These are phyloP conservation scores for Cryptococcus jaspeensis DNA, from an alignment of 1,284 basidiomycete genomes.

Conservation along the genomic window DNA sequence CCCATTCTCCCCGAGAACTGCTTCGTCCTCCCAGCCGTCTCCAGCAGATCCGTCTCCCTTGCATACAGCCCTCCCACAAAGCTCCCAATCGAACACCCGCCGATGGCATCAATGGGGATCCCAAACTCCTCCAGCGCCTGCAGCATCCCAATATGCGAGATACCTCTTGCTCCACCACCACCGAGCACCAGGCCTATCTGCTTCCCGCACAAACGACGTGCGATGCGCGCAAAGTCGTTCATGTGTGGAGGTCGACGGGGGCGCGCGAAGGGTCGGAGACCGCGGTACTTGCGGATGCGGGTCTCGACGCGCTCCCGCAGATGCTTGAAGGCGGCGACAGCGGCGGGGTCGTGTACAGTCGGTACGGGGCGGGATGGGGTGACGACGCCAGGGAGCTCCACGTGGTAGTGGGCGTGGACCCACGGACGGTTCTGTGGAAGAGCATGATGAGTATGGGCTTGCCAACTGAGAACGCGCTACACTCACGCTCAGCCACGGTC, in stretches of 20 bases:
- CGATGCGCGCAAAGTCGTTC: constrained; percentile 91
- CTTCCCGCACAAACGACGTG: constrained; percentile 85
- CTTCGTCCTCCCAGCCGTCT: constrained; percentile 71
- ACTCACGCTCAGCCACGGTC: constrained; percentile 89
- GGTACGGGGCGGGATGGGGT: constrained; percentile 59
- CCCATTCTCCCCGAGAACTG: constrained; percentile 80
- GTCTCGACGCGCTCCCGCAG: constrained; percentile 87
- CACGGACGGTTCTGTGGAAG: constrained; percentile 75
- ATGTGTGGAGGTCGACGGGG: constrained; percentile 75
- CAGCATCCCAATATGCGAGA: constrained; percentile 87
- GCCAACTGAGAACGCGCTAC: background rate
- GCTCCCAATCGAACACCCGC: constrained; percentile 83
- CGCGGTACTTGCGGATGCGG: constrained; percentile 81
- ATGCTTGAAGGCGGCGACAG: constrained; percentile 71
- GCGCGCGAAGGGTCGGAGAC: constrained; percentile 63
- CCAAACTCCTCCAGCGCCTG: constrained; percentile 87
- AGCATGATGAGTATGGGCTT: too few species aligned
- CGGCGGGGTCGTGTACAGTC: constrained; percentile 75
- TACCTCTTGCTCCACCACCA: constrained; percentile 91
- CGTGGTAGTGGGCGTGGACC: constrained; percentile 58
- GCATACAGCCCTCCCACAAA: constrained; percentile 97
- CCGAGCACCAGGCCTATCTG: constrained; percentile 93
- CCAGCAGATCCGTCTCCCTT: constrained; percentile 85
- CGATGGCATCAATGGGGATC: constrained; percentile 90
- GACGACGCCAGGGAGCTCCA: constrained; percentile 55